Evolutionary conservation across 1,284 basidiomycete genomes (phyloP), one percentile per base, ranked within the genome.

Genomic region (Kwoniella shivajii): DNA sequence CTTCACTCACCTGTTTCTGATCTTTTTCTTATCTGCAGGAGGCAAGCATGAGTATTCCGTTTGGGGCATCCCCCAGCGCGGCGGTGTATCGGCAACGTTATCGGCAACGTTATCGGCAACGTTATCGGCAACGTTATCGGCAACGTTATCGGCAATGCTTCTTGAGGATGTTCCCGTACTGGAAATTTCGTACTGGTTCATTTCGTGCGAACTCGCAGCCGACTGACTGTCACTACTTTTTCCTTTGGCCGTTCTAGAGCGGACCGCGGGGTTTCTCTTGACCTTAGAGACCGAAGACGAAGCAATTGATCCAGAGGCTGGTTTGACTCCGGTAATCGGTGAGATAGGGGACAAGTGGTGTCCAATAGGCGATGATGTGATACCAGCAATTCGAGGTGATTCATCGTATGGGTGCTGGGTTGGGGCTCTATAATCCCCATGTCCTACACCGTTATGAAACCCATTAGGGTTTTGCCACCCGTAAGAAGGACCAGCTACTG

Each of bases 1-100:
- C n/a, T n/a, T 14, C 20, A 58, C 64, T 57, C 24, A 68, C 63
- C 68, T 60, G 49, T 74, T 76, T 54, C 74, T 61, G 10, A 76
- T 69, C 49, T 76, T 72, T 54, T 76, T 75, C 66, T 76, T 76
- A 44, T 74, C 74, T 20, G 63, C 64, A 3, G 73, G 69, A 37
- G 66, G 71, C 38, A 76, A 56, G 10, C 68, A 68, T 54, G 71
- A 71, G 57, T 76, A 76, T 49, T 71, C 64, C 1, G 73, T 71
- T 51, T 75, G 72, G 0, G 74, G 74, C 72, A 76, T 74, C 1
- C 71, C 74, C 73, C 73, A 76, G n/a, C n/a, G n/a, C n/a, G n/a
- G n/a, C n/a, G n/a, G n/a, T n/a, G n/a, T n/a, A n/a, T n/a, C n/a
- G n/a, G n/a, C n/a, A n/a, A n/a, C n/a, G n/a, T n/a, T n/a, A n/a